phyloP scores from a whole-genome alignment of 768 basidiomycete species.

The Panaeolus cyanescens region DNA sequence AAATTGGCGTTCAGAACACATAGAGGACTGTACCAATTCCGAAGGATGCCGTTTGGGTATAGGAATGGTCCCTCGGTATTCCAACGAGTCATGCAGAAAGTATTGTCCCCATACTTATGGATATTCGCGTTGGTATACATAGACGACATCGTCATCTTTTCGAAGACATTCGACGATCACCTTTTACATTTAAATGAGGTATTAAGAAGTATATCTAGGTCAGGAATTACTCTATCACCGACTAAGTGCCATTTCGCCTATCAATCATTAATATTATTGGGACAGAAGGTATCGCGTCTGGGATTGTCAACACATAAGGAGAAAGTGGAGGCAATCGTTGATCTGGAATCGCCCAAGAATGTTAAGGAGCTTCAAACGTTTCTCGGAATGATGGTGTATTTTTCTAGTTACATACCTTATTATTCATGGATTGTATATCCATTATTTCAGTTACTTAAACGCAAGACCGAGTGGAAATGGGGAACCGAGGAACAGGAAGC shows the following conservation, averaged over 20 bases:
- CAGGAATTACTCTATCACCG: constrained; percentile 33
- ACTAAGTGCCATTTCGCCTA: constrained; percentile 35
- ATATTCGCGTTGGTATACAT: constrained; percentile 42
- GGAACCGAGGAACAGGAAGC: constrained; percentile 21
- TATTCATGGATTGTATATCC: constrained; percentile 33
- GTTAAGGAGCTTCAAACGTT: constrained; percentile 26
- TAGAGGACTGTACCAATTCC: constrained; percentile 40
- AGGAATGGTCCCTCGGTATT: constrained; percentile 39
- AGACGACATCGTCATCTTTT: constrained; percentile 41
- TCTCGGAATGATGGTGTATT: no score
- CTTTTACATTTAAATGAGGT: constrained; percentile 29
- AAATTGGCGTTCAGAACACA: no score
- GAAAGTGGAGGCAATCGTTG: constrained; percentile 34
- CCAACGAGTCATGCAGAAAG: constrained; percentile 40
- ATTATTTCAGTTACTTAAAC: constrained; percentile 32
- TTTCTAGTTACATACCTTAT: no score
- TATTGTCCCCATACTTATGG: constrained; percentile 37
- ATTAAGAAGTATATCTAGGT: constrained; percentile 22
- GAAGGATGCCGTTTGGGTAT: constrained; percentile 40
- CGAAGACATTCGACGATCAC: constrained; percentile 28
- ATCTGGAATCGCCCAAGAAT: constrained; percentile 25
- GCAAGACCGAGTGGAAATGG: constrained; percentile 25
- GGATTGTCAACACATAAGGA: constrained; percentile 38
- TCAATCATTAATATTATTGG: constrained; percentile 30
- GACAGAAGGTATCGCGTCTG: no score